Base-by-base conservation (phyloP, 495 filamentous ascomycete species). In the Hypoxylon fragiforme region DNA sequence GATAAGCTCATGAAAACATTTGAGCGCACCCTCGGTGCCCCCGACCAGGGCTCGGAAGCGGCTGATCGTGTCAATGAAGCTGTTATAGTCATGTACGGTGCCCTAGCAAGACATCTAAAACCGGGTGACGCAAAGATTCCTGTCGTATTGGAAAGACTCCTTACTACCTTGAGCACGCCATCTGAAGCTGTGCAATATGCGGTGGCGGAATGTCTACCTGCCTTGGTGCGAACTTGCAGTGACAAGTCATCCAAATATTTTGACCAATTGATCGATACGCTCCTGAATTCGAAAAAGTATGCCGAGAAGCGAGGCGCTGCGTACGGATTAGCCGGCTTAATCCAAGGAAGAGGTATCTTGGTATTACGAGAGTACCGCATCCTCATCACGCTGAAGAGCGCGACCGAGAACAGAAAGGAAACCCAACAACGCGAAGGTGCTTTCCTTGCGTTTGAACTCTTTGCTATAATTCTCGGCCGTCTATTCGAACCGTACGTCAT, bases 131-230 rank as follows among this genome's bases (percentile, higher is more conserved):
- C 81, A 44, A 89, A 94, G 49, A 79, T 97, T 34, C 89, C 89
- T 6, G 83, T 85, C 8, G 92, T 97, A 39, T 82, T 97, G 22
- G 84, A 90, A 52, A 82, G 90, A 48, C 76, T 98, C 13, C 80
- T 97, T 26, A 82, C 81, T 16, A 95, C 95, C 4, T 77, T 98
- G 20, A 89, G 86, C 62, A 97, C 92, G 7, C 94, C 94, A n/a
- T 97, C 92, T 2, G 94, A 98, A 67, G 87, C 88, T 7, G 94
- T 98, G 2, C 94, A 98, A 68, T 96, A 94, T 63, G 94, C 94
- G 16, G 90, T 97, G 11, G 90, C 94, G 4, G 89, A 90, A 54
- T 98, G 94, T 64, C 76, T 98, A 12, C 94, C 95, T 3, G 91
- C 94, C 0, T 77, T 98, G 3, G 85, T 97, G 40, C 85, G 86